Percentiles rank a stretch among this genome's conserved stretches.
These are phyloP conservation scores for Fennellomyces sp. DNA, from an alignment of 371 early-diverging fungal genomes.

Conservation along the genomic window DNA sequence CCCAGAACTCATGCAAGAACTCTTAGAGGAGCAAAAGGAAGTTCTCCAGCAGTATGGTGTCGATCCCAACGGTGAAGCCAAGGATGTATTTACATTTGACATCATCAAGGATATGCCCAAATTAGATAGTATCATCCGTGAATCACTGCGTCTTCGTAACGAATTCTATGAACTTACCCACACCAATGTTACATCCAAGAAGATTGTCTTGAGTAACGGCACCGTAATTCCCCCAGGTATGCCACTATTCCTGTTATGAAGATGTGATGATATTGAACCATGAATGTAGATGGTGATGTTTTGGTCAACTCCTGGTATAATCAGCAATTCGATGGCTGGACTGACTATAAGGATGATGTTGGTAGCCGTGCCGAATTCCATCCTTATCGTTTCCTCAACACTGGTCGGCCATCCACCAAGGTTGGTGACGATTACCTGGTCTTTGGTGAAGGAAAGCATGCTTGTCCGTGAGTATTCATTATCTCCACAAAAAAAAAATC, in stretches of 20 bases:
- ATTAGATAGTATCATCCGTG: constrained; percentile 55
- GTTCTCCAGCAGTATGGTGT: constrained; percentile 22
- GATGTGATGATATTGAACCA: not conserved
- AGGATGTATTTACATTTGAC: constrained; percentile 26
- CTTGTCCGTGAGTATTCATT: constrained; percentile 18
- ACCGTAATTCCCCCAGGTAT: constrained; percentile 41
- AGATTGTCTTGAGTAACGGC: constrained; percentile 42
- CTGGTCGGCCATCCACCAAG: constrained; percentile 39
- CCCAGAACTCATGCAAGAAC: constrained; percentile 40
- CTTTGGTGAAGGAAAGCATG: constrained; percentile 60
- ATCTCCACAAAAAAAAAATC: too few relatives aligned
- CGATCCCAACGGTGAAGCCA: constrained; percentile 5
- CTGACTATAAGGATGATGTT: constrained; percentile 9
- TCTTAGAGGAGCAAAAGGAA: constrained; percentile 45
- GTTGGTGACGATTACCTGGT: constrained; percentile 37
- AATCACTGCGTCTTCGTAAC: constrained; percentile 34
- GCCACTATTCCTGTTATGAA: not conserved
- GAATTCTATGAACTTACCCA: constrained; percentile 31
- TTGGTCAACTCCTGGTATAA: constrained; percentile 28
- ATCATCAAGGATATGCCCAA: constrained; percentile 40
- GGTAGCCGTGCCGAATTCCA: constrained; percentile 31
- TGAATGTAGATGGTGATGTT: constrained; percentile 27
- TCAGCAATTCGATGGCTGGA: constrained; percentile 7
- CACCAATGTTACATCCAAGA: constrained; percentile 21
- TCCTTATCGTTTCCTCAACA: constrained; percentile 50